Evolutionary conservation across 495 filamentous ascomycete genomes (phyloP).

Genomic region (Parachaetomium inaequale): DNA sequence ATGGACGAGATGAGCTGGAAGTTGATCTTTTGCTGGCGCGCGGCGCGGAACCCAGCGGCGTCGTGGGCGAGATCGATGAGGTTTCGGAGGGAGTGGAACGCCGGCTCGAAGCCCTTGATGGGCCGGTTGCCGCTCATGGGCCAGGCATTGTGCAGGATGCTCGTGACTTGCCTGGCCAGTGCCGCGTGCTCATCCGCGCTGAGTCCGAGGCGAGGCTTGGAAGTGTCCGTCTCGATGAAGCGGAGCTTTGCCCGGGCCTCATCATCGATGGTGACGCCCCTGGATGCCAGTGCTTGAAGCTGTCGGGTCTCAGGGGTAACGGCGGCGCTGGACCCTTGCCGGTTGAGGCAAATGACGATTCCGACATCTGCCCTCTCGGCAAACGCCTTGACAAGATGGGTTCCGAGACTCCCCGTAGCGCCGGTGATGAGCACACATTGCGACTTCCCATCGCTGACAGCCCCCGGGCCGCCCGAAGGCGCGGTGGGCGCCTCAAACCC

Average conservation of each 20-base stretch:
- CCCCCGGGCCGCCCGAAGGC: not conserved
- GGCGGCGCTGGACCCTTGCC: slow-evolving; percentile 11
- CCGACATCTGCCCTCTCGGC: slow-evolving; percentile 33
- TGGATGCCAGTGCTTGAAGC: not conserved
- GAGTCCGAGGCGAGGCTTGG: slow-evolving; percentile 47
- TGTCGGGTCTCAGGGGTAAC: not conserved
- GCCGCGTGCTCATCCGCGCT: slow-evolving; percentile 33
- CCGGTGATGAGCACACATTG: slow-evolving; percentile 45
- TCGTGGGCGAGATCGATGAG: slow-evolving; percentile 46
- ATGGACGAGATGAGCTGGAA: slow-evolving; percentile 59
- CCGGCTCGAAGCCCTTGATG: slow-evolving; percentile 45
- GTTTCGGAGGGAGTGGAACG: slow-evolving; percentile 48
- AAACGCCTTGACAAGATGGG: slow-evolving; percentile 44
- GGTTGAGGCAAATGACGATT: slow-evolving; percentile 49
- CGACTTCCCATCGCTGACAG: not conserved
- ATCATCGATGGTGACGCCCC: not conserved
- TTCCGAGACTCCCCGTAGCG: slow-evolving; percentile 49
- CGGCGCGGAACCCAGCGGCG: slow-evolving; percentile 20
- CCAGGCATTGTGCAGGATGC: slow-evolving; percentile 57
- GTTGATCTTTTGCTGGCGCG: slow-evolving; percentile 26
- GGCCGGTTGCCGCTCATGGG: slow-evolving; percentile 50
- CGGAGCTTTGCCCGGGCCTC: slow-evolving; percentile 34
- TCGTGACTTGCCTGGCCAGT: slow-evolving; percentile 44
- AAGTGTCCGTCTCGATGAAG: slow-evolving; percentile 48
- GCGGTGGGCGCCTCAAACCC: not conserved